Percentiles rank a stretch among this genome's conserved stretches.
Evolutionary conservation across 768 basidiomycete species (phyloP).

Genomic region (Neoboletus magnificus): DNA sequence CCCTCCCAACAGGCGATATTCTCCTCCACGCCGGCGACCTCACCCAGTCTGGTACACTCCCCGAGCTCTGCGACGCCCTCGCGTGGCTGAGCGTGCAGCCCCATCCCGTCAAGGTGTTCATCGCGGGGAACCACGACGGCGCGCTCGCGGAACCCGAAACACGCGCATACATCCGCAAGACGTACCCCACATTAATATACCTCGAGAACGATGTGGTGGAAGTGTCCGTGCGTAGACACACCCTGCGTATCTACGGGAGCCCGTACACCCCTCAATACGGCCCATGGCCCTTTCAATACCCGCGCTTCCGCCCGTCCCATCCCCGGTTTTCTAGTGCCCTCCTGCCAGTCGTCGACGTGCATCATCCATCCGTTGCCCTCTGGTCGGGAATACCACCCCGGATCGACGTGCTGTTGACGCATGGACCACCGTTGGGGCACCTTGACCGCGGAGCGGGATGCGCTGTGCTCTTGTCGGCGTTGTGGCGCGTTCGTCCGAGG

Average conservation of each 20-base stretch:
- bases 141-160: constrained; percentile 22
- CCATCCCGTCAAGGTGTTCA: constrained; percentile 39
- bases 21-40: constrained; percentile 43
- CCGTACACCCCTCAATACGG: constrained; percentile 40
- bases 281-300: constrained; percentile 6
- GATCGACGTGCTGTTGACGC: constrained; percentile 42
- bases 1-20: constrained; percentile 38
- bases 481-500: constrained; percentile 35
- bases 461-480: constrained; percentile 27
- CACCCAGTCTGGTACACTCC: constrained; percentile 34
- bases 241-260: constrained; percentile 36
- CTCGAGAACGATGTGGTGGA: constrained; percentile 34
- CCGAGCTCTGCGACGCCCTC: constrained; percentile 31
- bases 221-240: constrained; percentile 30
- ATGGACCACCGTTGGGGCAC: constrained; percentile 40
- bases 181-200: constrained; percentile 34
- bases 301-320: constrained; percentile 2
- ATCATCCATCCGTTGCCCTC: constrained; percentile 3
- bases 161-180: constrained; percentile 8
- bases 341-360: background rate
- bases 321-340: background rate
- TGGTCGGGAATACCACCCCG: constrained; percentile 31
- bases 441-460: constrained; percentile 34
- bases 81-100: constrained; percentile 32
- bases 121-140: constrained; percentile 45